A percentile compares a stretch with the other conserved stretches of the same genome.
Conservation (phyloP, 75 land plant genomes). For the Sequoiadendron giganteum region DNA sequence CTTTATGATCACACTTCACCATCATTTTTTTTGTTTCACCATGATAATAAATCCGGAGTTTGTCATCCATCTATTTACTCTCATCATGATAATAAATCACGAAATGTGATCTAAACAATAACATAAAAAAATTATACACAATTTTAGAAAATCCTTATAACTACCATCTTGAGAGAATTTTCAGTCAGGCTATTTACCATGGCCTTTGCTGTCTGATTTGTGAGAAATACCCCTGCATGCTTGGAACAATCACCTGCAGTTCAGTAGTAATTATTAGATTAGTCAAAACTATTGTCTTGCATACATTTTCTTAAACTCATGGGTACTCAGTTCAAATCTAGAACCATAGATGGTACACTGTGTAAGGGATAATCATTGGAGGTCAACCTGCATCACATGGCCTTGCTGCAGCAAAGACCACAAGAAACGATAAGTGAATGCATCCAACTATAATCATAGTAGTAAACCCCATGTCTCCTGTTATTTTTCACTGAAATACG, state of each 20-base stretch:
- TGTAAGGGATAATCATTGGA: background rate
- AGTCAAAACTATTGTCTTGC: background rate
- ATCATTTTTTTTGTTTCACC: too few relatives aligned
- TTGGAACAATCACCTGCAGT: background rate
- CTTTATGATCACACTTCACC: too few relatives aligned
- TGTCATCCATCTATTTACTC: too few relatives aligned
- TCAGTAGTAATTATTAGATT: background rate
- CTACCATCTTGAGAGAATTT: background rate
- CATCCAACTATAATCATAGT: slow-evolving; percentile 2
- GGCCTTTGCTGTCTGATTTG: background rate
- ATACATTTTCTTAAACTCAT: background rate
- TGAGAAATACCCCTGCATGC: background rate
- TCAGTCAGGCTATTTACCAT: background rate
- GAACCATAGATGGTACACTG: too few relatives aligned
- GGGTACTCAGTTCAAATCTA: background rate
- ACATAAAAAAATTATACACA: too few relatives aligned
- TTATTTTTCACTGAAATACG: background rate
- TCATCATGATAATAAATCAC: too few relatives aligned
- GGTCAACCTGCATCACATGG: background rate
- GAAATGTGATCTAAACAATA: too few relatives aligned
- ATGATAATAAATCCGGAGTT: too few relatives aligned
- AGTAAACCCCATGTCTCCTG: background rate
- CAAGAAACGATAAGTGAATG: background rate
- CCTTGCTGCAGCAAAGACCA: background rate
- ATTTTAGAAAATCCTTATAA: too few relatives aligned